These are phyloP conservation scores for Pelagophyceae sp. DNA, from an alignment of 352 stramenopile genomes.

Conservation along the genomic window DNA sequence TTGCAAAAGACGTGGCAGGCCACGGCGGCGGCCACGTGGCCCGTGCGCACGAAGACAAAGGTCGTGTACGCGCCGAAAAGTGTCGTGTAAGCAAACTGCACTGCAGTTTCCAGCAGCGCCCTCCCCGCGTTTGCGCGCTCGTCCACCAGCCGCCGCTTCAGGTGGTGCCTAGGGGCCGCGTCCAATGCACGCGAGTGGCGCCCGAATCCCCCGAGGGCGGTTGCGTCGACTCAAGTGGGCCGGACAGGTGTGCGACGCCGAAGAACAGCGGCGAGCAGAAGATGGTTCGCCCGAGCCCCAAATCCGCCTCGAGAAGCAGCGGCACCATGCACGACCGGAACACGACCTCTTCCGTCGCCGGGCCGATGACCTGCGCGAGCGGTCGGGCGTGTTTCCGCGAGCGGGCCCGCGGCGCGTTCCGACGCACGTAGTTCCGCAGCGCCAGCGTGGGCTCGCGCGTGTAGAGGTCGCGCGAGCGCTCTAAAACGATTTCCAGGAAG, in stretches of 20 bases:
- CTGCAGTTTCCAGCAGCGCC: constrained; percentile 42
- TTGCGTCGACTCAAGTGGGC: too few relatives aligned
- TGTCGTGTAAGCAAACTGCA: constrained; percentile 88
- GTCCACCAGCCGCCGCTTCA: constrained; percentile 27
- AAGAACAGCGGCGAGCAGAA: constrained; percentile 81
- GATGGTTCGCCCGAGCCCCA: constrained; percentile 65
- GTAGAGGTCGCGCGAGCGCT: neutral
- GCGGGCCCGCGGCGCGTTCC: too few relatives aligned
- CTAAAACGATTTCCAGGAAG: neutral
- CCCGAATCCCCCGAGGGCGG: too few relatives aligned
- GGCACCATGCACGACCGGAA: constrained; percentile 86
- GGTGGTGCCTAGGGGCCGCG: constrained; percentile 37
- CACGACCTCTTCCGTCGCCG: constrained; percentile 85
- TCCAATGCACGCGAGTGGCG: too few relatives aligned
- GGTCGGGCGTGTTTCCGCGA: too few relatives aligned
- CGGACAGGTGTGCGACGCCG: constrained; percentile 71
- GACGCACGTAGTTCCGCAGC: neutral
- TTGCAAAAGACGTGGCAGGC: constrained; percentile 87
- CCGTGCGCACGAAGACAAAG: constrained; percentile 79
- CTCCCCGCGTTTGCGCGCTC: constrained; percentile 25
- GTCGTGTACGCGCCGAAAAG: constrained; percentile 88
- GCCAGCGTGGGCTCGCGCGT: neutral
- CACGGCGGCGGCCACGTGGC: constrained; percentile 73
- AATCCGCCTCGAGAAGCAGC: constrained; percentile 66
- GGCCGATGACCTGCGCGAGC: too few relatives aligned